Conservation (phyloP, 2,329 filamentous ascomycete genomes). For the Ophiostoma quercus region DNA sequence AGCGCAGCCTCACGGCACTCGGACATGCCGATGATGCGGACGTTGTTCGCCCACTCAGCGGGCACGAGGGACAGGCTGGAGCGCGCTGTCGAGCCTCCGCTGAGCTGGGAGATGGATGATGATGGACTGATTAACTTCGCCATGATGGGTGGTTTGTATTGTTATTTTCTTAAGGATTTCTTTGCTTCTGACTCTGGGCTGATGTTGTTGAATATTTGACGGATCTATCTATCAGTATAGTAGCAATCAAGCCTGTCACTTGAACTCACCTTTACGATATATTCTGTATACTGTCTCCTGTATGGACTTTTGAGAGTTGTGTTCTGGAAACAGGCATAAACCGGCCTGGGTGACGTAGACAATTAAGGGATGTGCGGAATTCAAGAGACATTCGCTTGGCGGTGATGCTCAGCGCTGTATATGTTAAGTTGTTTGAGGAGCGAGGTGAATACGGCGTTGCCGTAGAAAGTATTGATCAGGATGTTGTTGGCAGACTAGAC, state of each 20-base stretch:
- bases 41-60: slow-evolving; percentile 47
- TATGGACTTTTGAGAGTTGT: slow-evolving; percentile 51
- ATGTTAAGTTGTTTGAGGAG: background rate
- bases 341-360: slow-evolving; percentile 51
- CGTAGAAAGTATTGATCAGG: background rate
- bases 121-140: slow-evolving; percentile 36
- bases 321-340: slow-evolving; percentile 55
- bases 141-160: slow-evolving; percentile 37
- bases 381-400: slow-evolving; percentile 51
- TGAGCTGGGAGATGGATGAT: slow-evolving; percentile 11
- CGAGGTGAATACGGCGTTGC: background rate
- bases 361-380: slow-evolving; percentile 51
- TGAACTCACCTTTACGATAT: slow-evolving; percentile 34
- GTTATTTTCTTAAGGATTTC: background rate
- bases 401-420: slow-evolving; percentile 8
- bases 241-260: background rate
- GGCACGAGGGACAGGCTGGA: slow-evolving; percentile 46
- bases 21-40: slow-evolving; percentile 58
- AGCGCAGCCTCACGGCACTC: slow-evolving; percentile 68
- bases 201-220: too few relatives aligned
- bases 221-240: background rate
- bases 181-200: background rate
- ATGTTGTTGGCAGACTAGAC: background rate
- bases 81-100: background rate
- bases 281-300: slow-evolving; percentile 53